Percentiles rank a stretch among this genome's conserved stretches.
Conservation (phyloP, 768 basidiomycete species). For the Pisolithus sp. region DNA sequence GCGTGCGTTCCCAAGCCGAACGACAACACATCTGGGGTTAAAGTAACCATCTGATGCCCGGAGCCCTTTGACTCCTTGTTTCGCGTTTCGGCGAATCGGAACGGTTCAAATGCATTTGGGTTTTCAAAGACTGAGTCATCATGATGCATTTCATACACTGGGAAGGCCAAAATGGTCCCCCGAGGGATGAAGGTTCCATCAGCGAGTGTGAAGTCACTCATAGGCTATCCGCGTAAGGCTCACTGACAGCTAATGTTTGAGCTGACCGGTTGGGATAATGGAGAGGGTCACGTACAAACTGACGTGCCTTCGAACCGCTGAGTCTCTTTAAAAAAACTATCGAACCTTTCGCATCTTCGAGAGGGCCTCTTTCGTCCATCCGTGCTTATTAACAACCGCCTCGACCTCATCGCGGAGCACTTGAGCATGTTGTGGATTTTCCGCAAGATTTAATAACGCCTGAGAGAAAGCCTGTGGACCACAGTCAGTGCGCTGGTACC, state of each 20-base stretch:
- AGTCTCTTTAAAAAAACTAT: constrained; percentile 37
- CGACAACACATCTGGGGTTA: constrained; percentile 25
- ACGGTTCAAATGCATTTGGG: constrained; percentile 38
- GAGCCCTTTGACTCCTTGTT: constrained; percentile 25
- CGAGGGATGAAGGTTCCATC: constrained; percentile 34
- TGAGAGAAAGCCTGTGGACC: constrained; percentile 25
- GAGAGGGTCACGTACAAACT: constrained; percentile 8
- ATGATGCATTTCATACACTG: constrained; percentile 16
- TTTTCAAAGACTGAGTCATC: constrained; percentile 25
- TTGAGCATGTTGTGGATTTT: constrained; percentile 27
- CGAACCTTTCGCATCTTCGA: constrained; percentile 30
- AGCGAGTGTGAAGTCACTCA: constrained; percentile 30
- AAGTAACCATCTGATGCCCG: constrained; percentile 32
- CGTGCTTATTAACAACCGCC: constrained; percentile 19
- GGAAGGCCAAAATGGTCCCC: constrained; percentile 23
- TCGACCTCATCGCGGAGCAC: constrained; percentile 36
- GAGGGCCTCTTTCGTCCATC: constrained; percentile 24
- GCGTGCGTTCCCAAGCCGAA: constrained; percentile 32
- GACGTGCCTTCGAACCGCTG: constrained; percentile 27
- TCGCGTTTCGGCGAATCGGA: constrained; percentile 39
- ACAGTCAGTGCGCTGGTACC: not conserved
- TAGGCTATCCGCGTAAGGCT: constrained; percentile 26
- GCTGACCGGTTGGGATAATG: not conserved
- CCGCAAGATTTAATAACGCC: constrained; percentile 31
- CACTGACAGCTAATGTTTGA: constrained; percentile 9